phyloP scores from a whole-genome alignment of 192 early-diverging fungal species.

The Backusella australiensis region DNA sequence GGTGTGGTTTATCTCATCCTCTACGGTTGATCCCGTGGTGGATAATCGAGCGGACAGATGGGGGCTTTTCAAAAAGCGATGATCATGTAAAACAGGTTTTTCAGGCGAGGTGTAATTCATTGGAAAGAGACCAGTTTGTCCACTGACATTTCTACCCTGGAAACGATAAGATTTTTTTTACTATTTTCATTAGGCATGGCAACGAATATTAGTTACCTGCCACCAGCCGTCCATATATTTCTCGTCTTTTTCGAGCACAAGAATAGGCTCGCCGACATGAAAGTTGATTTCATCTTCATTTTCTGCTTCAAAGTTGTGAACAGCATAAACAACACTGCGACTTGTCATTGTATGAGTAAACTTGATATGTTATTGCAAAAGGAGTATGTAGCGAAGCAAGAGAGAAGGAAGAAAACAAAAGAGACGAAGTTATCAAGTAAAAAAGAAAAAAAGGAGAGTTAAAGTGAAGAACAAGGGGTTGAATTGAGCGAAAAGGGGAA shows the following conservation, averaged over 20 bases:
- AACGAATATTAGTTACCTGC: conserved; percentile 46
- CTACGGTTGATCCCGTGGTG: background rate
- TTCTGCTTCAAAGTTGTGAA: conserved; percentile 59
- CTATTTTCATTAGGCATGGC: background rate
- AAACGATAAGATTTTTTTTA: background rate
- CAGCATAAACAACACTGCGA: conserved; percentile 46
- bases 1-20: conserved; percentile 13
- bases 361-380: background rate
- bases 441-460: background rate
- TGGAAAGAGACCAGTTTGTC: conserved; percentile 72
- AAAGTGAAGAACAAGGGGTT: background rate
- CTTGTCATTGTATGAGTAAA: conserved; percentile 4
- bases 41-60: background rate
- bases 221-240: conserved; percentile 77
- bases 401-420: background rate
- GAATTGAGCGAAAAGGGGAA: background rate
- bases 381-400: background rate
- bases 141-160: conserved; percentile 62
- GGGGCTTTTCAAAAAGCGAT: background rate
- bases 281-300: conserved; percentile 72
- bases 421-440: background rate
- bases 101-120: conserved; percentile 57
- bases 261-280: conserved; percentile 57
- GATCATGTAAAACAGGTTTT: conserved; percentile 18
- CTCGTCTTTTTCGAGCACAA: conserved; percentile 73